These are phyloP conservation scores for Plantago ovata DNA, from an alignment of 257 asterid genomes.

Conservation along the genomic window DNA sequence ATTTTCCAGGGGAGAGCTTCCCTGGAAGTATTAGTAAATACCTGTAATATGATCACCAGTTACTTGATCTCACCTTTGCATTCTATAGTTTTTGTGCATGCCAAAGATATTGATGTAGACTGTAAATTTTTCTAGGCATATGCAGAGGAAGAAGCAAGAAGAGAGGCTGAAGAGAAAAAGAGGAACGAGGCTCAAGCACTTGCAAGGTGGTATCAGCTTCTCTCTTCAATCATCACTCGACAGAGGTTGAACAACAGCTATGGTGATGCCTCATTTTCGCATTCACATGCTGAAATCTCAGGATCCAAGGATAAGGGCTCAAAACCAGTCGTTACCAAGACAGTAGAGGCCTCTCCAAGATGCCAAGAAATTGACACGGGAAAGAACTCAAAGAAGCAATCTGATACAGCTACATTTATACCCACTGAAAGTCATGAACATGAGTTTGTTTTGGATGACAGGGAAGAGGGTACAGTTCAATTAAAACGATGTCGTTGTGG, in stretches of 20 bases:
- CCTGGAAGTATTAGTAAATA: background rate
- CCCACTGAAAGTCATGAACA: constrained; percentile 60
- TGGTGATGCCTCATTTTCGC: constrained; percentile 37
- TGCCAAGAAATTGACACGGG: constrained; percentile 24
- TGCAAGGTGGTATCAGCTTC: constrained; percentile 96
- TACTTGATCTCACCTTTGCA: background rate
- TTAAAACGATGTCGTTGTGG: constrained; percentile 76
- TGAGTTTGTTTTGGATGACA: constrained; percentile 43
- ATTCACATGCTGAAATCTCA: constrained; percentile 27
- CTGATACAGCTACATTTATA: constrained; percentile 2
- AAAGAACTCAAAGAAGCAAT: constrained; percentile 21
- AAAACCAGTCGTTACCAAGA: constrained; percentile 19
- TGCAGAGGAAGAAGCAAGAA: constrained; percentile 79
- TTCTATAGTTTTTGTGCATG: background rate
- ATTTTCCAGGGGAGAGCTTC: background rate
- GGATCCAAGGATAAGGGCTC: constrained; percentile 21
- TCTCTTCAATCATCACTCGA: constrained; percentile 73
- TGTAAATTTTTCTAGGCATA: constrained; percentile 48
- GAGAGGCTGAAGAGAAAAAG: constrained; percentile 63
- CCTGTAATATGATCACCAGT: background rate
- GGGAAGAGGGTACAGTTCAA: constrained; percentile 36
- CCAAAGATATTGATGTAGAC: background rate
- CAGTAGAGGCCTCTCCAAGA: constrained; percentile 16
- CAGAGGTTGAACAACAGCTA: constrained; percentile 68
- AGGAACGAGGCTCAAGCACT: constrained; percentile 67